Percentiles rank a stretch among this genome's conserved stretches.
Conservation (phyloP, 2,329 filamentous ascomycete species). For the Venturia pyrina region DNA sequence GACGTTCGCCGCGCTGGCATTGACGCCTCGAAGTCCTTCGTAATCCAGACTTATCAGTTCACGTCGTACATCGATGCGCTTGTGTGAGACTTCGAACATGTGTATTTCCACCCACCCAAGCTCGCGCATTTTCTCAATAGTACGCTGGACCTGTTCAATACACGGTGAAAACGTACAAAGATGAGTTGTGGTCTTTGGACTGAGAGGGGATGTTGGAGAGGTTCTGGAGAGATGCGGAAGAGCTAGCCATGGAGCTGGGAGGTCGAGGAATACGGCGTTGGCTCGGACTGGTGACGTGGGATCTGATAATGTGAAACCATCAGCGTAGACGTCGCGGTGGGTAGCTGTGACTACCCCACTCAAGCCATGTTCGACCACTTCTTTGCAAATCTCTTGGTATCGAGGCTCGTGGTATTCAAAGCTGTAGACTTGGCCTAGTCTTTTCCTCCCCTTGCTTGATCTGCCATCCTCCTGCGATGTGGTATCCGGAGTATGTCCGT, state of each 20-base stretch:
- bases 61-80: slow-evolving; percentile 68
- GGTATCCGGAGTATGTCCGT: slow-evolving; percentile 46
- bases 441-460: slow-evolving; percentile 27
- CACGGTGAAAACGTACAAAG: slow-evolving; percentile 95
- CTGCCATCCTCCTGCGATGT: slow-evolving; percentile 16
- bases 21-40: slow-evolving; percentile 57
- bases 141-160: slow-evolving; percentile 89
- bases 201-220: slow-evolving; percentile 42
- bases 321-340: slow-evolving; percentile 68
- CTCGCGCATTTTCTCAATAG: slow-evolving; percentile 67
- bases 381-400: slow-evolving; percentile 57
- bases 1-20: slow-evolving; percentile 61
- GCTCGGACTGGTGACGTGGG: slow-evolving; percentile 41
- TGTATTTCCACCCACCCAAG: slow-evolving; percentile 85
- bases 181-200: slow-evolving; percentile 60
- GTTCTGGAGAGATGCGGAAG: slow-evolving; percentile 62
- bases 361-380: slow-evolving; percentile 59
- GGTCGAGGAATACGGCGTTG: slow-evolving; percentile 66
- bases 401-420: slow-evolving; percentile 73
- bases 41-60: slow-evolving; percentile 67
- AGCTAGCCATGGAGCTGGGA: slow-evolving; percentile 73
- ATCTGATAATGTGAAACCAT: slow-evolving; percentile 53
- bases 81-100: slow-evolving; percentile 82
- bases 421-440: slow-evolving; percentile 62
- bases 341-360: slow-evolving; percentile 59